phyloP scores from a whole-genome alignment of 257 asterid genomes.

The Petunia axillaris region DNA sequence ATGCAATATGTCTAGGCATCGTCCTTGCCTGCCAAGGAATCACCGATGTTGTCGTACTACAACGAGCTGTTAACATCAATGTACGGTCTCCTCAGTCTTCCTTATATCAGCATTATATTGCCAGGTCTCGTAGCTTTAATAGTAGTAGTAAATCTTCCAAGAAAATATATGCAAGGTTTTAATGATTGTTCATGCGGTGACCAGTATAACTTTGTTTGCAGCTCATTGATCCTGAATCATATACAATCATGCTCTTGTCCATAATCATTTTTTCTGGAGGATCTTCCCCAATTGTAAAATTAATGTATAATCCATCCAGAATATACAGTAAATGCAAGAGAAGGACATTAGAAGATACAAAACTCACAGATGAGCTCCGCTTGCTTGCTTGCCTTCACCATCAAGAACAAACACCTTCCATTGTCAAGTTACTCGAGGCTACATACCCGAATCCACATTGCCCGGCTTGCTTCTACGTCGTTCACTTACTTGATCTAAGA shows the following conservation, averaged over 20 bases:
- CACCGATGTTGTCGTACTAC: conserved; percentile 40
- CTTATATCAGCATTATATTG: neutral
- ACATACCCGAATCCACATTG: conserved; percentile 33
- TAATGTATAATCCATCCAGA: conserved; percentile 41
- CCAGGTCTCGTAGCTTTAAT: too few relatives aligned
- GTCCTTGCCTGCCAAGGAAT: conserved; percentile 51
- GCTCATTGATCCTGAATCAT: conserved; percentile 41
- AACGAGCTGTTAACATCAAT: conserved; percentile 34
- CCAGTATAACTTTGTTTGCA: conserved; percentile 26
- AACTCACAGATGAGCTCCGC: conserved; percentile 38
- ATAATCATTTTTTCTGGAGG: conserved; percentile 33
- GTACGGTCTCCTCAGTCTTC: conserved; percentile 22
- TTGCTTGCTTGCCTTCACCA: conserved; percentile 43
- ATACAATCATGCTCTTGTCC: conserved; percentile 38
- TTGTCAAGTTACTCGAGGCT: conserved; percentile 41
- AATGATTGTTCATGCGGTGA: neutral
- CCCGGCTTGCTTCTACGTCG: conserved; percentile 37
- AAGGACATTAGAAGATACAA: conserved; percentile 35
- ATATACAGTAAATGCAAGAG: conserved; percentile 28
- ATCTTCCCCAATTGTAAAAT: conserved; percentile 39
- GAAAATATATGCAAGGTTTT: too few relatives aligned
- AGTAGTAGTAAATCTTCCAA: too few relatives aligned
- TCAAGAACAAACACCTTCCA: conserved; percentile 39
- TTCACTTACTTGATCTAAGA: conserved; percentile 45
- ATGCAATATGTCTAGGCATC: conserved; percentile 43